A percentile compares a stretch with the other conserved stretches of the same genome.
phyloP scores from a whole-genome alignment of 495 filamentous ascomycete genomes.

The Podospora pseudocomata region DNA sequence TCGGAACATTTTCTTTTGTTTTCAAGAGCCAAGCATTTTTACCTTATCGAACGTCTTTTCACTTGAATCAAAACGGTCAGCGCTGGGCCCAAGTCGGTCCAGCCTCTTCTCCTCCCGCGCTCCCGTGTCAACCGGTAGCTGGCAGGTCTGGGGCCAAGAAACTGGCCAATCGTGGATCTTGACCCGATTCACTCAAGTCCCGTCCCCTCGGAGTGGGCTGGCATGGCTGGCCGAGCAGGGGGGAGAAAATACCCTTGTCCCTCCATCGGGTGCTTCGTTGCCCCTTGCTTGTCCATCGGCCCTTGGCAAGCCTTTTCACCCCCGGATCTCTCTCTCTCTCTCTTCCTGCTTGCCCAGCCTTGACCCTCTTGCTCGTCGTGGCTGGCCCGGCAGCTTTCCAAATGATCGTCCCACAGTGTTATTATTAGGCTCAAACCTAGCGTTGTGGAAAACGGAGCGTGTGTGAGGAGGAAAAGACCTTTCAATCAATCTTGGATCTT shows the following conservation, averaged over 20 bases:
- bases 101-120: background rate
- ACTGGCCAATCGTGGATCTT: constrained; percentile 20
- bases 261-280: constrained; percentile 16
- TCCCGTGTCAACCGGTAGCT: constrained; percentile 17
- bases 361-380: constrained; percentile 6
- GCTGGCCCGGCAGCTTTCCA: constrained; percentile 11
- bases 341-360: background rate
- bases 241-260: constrained; percentile 21
- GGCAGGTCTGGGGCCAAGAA: constrained; percentile 17
- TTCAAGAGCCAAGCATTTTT: background rate
- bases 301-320: constrained; percentile 12
- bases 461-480: background rate
- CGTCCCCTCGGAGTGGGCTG: constrained; percentile 23
- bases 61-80: background rate
- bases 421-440: constrained; percentile 21
- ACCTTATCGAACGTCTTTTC: background rate
- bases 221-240: constrained; percentile 19
- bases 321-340: constrained; percentile 9
- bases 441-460: constrained; percentile 15
- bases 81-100: background rate
- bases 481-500: constrained; percentile 3
- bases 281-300: constrained; percentile 24
- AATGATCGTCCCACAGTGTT: constrained; percentile 18
- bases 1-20: background rate
- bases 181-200: constrained; percentile 21